Percentiles rank a stretch among this genome's conserved stretches.
Evolutionary conservation across 495 filamentous ascomycete genomes (phyloP).

Genomic region (Eremomyces bilateralis): DNA sequence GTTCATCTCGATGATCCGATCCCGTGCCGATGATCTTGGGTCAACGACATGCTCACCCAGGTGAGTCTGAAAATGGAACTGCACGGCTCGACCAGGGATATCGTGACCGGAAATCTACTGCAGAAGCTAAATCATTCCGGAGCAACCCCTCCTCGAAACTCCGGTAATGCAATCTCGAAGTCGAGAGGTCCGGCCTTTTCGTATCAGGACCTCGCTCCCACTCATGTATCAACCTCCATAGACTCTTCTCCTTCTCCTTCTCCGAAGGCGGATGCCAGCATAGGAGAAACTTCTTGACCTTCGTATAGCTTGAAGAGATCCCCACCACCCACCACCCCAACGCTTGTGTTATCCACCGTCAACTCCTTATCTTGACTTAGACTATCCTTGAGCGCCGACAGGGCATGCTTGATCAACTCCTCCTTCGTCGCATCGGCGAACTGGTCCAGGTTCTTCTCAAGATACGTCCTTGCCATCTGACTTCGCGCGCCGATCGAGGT

Average conservation of each 20-base stretch:
- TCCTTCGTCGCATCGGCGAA: constrained; percentile 54
- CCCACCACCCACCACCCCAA: constrained; percentile 37
- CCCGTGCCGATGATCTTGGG: too few species aligned
- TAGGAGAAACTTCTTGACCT: constrained; percentile 52
- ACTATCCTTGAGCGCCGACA: constrained; percentile 84
- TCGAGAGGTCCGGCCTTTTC: too few species aligned
- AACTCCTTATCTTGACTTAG: constrained; percentile 92
- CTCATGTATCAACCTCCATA: constrained; percentile 65
- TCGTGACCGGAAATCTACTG: too few species aligned
- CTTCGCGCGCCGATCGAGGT: constrained; percentile 88
- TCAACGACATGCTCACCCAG: too few species aligned
- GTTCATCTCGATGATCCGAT: too few species aligned
- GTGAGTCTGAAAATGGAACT: too few species aligned
- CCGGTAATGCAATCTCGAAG: too few species aligned
- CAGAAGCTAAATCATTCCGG: too few species aligned
- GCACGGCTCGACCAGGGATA: too few species aligned
- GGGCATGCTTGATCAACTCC: constrained; percentile 73
- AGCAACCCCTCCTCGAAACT: too few species aligned
- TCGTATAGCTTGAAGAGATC: constrained; percentile 83
- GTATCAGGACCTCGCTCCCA: constrained; percentile 2
- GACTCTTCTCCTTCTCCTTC: constrained; percentile 30
- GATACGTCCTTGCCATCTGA: constrained; percentile 92
- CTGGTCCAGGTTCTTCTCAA: constrained; percentile 73
- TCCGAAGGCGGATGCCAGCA: constrained; percentile 37
- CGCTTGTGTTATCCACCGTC: constrained; percentile 85